These are phyloP conservation scores for Schwanniomyces etchellsii DNA, from an alignment of 1,139 yeast species.

Conservation along the genomic window DNA sequence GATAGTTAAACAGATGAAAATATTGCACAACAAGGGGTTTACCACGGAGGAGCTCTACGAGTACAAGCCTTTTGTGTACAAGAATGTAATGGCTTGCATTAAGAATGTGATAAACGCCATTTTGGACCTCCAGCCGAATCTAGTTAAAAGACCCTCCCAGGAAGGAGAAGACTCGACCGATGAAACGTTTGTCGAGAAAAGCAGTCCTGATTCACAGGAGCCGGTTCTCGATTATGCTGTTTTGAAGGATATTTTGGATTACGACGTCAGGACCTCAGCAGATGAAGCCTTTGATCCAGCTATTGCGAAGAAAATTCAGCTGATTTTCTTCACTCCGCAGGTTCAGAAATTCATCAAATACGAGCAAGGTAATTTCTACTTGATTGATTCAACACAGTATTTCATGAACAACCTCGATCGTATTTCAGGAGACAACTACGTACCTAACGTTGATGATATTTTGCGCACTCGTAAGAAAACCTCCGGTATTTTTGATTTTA, in stretches of 20 bases:
- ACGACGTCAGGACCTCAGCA: constrained; percentile 45
- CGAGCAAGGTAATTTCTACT: constrained; percentile 69
- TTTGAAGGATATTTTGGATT: constrained; percentile 41
- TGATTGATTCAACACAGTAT: constrained; percentile 83
- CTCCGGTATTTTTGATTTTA: constrained; percentile 83
- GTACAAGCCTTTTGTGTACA: constrained; percentile 65
- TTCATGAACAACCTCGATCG: constrained; percentile 66
- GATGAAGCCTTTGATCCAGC: constrained; percentile 38
- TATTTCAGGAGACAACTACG: constrained; percentile 53
- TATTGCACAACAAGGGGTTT: constrained; percentile 68
- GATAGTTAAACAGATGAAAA: constrained; percentile 68
- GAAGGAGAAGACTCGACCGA: constrained; percentile 4
- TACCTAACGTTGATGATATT: constrained; percentile 74
- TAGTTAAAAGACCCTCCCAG: constrained; percentile 24
- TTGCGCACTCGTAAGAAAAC: constrained; percentile 88
- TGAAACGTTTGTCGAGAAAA: constrained; percentile 2
- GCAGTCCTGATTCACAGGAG: constrained; percentile 4
- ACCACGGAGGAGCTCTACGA: constrained; percentile 56
- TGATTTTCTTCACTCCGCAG: constrained; percentile 51
- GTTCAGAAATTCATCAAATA: constrained; percentile 53
- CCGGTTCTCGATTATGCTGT: constrained; percentile 31
- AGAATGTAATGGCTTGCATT: constrained; percentile 63
- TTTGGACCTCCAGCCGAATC: constrained; percentile 41
- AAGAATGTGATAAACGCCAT: constrained; percentile 56
- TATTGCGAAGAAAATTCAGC: constrained; percentile 40